Conservation (phyloP, 345 rosid genomes). For the Ceriops tagal region DNA sequence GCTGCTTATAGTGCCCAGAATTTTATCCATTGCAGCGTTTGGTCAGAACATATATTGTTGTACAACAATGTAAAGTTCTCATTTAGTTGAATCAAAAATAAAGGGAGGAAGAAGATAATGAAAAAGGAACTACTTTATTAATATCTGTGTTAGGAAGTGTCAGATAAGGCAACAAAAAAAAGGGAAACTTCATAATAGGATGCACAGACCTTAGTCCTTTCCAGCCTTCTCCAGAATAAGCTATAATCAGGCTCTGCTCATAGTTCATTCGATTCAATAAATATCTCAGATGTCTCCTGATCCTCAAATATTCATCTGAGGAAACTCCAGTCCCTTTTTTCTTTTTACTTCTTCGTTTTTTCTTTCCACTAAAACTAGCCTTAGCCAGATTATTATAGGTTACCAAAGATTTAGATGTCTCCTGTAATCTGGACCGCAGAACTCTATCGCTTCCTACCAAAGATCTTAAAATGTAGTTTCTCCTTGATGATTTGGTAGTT, state of each 20-base stretch:
- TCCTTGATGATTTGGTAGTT: conserved; percentile 35
- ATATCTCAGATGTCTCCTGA: conserved; percentile 66
- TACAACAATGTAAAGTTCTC: too few relatives aligned
- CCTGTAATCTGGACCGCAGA: conserved; percentile 43
- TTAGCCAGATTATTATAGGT: conserved; percentile 27
- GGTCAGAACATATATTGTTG: too few relatives aligned
- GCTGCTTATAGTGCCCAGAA: too few relatives aligned
- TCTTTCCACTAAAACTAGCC: conserved; percentile 32
- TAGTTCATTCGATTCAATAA: conserved; percentile 65
- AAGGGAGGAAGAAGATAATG: too few relatives aligned
- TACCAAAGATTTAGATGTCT: conserved; percentile 38
- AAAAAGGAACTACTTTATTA: too few relatives aligned
- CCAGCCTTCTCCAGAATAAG: conserved; percentile 98
- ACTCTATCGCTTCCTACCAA: conserved; percentile 39
- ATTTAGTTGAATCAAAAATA: too few relatives aligned
- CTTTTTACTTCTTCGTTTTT: conserved; percentile 29
- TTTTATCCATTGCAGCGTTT: too few relatives aligned
- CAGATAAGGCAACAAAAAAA: too few relatives aligned
- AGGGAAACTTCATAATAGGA: too few relatives aligned
- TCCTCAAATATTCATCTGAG: conserved; percentile 67
- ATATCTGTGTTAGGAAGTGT: too few relatives aligned
- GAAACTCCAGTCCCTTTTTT: conserved; percentile 23
- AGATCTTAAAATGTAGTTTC: conserved; percentile 33
- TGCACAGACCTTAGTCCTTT: conserved; percentile 81
- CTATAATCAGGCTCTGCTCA: conserved; percentile 76